phyloP scores from a whole-genome alignment of 208 protist species.

The Acanthamoeba culbertsoni region DNA sequence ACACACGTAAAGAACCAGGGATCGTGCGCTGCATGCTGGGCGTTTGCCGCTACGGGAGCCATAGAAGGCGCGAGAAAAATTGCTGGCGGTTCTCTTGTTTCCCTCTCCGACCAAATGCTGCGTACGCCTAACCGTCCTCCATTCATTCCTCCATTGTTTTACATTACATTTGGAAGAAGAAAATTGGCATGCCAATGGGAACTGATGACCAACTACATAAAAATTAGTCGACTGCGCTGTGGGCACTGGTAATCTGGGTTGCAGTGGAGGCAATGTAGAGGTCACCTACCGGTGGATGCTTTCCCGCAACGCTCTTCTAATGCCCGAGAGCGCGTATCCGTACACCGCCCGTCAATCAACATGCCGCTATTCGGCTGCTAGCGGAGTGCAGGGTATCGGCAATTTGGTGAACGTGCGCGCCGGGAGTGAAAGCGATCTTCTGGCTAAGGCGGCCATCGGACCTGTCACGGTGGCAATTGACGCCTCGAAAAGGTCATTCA shows the following conservation, averaged over 20 bases:
- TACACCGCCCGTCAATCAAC: slow-evolving; percentile 86
- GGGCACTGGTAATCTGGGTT: background rate
- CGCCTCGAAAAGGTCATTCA: slow-evolving; percentile 84
- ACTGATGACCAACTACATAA: too few relatives aligned
- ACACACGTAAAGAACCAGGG: slow-evolving; percentile 93
- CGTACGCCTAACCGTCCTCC: too few relatives aligned
- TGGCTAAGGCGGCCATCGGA: slow-evolving; percentile 78
- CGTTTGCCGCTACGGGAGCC: slow-evolving; percentile 93
- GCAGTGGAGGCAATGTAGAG: background rate
- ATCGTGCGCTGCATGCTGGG: slow-evolving; percentile 95
- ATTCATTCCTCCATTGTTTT: slow-evolving; percentile 76
- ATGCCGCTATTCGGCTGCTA: too few relatives aligned
- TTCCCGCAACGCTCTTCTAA: background rate
- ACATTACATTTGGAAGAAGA: slow-evolving; percentile 86
- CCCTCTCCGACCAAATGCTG: slow-evolving; percentile 62
- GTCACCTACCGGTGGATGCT: background rate
- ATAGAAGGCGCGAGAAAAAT: slow-evolving; percentile 87
- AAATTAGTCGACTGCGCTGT: background rate
- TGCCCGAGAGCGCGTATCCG: slow-evolving; percentile 85
- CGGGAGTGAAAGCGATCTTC: slow-evolving; percentile 80
- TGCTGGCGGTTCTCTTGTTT: background rate
- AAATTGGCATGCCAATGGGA: slow-evolving; percentile 81
- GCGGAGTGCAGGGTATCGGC: too few relatives aligned
- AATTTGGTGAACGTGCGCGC: slow-evolving; percentile 77
- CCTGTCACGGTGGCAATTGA: slow-evolving; percentile 92